Evolutionary conservation across 768 basidiomycete genomes (phyloP).

Genomic region (Rhodosporidiobolus sp.): DNA sequence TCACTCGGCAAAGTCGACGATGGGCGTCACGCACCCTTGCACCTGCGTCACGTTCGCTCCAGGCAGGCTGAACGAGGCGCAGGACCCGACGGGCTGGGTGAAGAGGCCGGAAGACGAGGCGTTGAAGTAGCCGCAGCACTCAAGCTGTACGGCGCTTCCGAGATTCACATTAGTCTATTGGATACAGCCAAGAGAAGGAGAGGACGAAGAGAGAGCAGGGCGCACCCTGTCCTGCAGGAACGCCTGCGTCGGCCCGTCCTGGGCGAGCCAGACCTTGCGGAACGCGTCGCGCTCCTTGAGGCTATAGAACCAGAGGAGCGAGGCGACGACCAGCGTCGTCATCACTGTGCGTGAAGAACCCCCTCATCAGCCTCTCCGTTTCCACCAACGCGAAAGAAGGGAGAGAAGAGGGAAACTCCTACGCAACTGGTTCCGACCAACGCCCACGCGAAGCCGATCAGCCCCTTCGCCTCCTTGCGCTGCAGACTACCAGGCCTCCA

Average conservation of each 20-base stretch:
- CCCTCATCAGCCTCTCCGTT: too few species aligned
- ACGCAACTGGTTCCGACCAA: background rate
- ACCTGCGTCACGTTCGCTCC: constrained; percentile 4
- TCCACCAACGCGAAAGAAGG: background rate
- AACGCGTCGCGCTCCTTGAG: constrained; percentile 13
- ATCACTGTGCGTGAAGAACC: constrained; percentile 6
- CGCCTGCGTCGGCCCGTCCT: background rate
- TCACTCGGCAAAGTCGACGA: constrained; percentile 16
- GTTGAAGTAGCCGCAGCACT: constrained; percentile 28
- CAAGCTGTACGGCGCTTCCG: background rate
- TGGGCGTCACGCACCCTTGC: constrained; percentile 15
- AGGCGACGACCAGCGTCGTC: constrained; percentile 12
- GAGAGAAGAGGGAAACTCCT: background rate
- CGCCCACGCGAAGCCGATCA: constrained; percentile 5
- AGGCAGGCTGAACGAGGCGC: background rate
- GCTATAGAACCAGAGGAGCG: constrained; percentile 37
- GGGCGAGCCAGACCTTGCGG: constrained; percentile 8
- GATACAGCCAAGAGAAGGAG: background rate
- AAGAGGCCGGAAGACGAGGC: constrained; percentile 17
- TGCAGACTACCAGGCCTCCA: background rate
- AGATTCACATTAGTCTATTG: too few species aligned
- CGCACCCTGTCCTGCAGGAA: constrained; percentile 33
- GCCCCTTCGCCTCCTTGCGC: constrained; percentile 1
- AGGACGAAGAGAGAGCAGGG: background rate
- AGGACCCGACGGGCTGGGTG: constrained; percentile 22